Evolutionary conservation across 208 protist genomes (phyloP).

Genomic region (Leptomonas pyrrhocoris): DNA sequence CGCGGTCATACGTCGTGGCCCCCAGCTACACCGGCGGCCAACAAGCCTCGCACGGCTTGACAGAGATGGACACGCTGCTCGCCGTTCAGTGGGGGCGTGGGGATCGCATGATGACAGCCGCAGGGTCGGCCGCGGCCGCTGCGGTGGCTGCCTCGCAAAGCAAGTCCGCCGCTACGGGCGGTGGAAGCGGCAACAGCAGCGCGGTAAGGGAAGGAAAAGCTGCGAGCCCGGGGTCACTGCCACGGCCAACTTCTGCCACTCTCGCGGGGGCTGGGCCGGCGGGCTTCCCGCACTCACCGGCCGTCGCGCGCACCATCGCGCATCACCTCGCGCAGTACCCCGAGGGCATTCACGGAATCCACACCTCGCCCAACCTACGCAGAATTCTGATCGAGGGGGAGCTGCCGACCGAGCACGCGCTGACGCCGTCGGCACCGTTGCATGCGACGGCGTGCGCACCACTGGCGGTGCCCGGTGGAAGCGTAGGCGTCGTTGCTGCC

Average conservation of each 20-base stretch:
- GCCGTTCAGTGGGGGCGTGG: slow-evolving; percentile 53
- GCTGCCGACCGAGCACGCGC: slow-evolving; percentile 25
- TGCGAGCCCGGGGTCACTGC: background rate
- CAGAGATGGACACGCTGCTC: slow-evolving; percentile 55
- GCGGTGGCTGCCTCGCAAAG: slow-evolving; percentile 10
- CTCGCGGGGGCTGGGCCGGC: slow-evolving; percentile 16
- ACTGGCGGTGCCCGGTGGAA: slow-evolving; percentile 11
- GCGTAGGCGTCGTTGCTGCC: slow-evolving; percentile 1
- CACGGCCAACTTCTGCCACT: background rate
- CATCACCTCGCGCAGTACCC: slow-evolving; percentile 65
- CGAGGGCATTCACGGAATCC: slow-evolving; percentile 66
- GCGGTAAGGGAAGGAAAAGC: slow-evolving; percentile 3
- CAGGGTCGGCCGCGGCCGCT: slow-evolving; percentile 6
- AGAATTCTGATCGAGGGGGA: slow-evolving; percentile 49
- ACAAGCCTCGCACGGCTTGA: background rate
- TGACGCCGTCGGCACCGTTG: slow-evolving; percentile 11
- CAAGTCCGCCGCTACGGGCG: slow-evolving; percentile 2
- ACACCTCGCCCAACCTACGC: slow-evolving; percentile 57
- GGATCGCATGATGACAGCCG: slow-evolving; percentile 29
- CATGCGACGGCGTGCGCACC: slow-evolving; percentile 5
- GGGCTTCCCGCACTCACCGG: slow-evolving; percentile 19
- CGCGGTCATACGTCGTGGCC: slow-evolving; percentile 54
- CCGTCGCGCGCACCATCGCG: slow-evolving; percentile 26
- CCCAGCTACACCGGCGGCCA: slow-evolving; percentile 18
- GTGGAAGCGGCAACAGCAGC: slow-evolving; percentile 5